Conservation (phyloP, 2,329 filamentous ascomycete species). For the Lomentospora prolificans region DNA sequence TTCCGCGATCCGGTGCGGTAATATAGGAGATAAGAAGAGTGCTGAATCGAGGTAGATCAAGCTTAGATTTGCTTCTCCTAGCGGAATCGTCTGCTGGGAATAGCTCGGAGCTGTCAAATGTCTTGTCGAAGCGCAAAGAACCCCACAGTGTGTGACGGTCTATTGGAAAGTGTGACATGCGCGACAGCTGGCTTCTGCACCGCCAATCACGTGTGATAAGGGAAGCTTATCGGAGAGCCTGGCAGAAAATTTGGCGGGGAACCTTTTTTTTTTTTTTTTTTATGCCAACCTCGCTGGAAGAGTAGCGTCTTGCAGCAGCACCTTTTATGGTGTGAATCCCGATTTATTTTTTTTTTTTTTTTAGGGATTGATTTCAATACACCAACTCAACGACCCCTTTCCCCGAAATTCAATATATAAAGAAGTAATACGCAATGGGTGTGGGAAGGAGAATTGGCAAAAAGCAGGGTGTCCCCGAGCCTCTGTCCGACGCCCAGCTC, state of each 20-base stretch:
- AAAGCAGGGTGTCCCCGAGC: slow-evolving; percentile 81
- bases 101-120: neutral
- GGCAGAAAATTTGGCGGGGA: slow-evolving; percentile 32
- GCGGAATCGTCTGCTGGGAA: too few species aligned
- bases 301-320: neutral
- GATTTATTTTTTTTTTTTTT: slow-evolving; percentile 1
- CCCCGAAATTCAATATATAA: too few species aligned
- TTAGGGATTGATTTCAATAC: neutral
- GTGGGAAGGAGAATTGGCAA: slow-evolving; percentile 86
- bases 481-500: slow-evolving; percentile 70
- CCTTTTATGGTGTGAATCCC: neutral
- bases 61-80: too few species aligned
- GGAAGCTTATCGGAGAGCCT: slow-evolving; percentile 9
- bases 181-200: too few species aligned
- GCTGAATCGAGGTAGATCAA: too few species aligned
- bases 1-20: too few species aligned
- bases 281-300: neutral
- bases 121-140: neutral
- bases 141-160: neutral
- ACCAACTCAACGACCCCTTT: neutral
- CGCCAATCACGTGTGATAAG: slow-evolving; percentile 3
- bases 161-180: neutral
- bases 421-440: too few species aligned
- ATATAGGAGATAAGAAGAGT: too few species aligned
- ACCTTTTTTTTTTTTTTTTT: slow-evolving; percentile 14